Conservation (phyloP, 352 stramenopile species). For the Pythium pyrilobum region DNA sequence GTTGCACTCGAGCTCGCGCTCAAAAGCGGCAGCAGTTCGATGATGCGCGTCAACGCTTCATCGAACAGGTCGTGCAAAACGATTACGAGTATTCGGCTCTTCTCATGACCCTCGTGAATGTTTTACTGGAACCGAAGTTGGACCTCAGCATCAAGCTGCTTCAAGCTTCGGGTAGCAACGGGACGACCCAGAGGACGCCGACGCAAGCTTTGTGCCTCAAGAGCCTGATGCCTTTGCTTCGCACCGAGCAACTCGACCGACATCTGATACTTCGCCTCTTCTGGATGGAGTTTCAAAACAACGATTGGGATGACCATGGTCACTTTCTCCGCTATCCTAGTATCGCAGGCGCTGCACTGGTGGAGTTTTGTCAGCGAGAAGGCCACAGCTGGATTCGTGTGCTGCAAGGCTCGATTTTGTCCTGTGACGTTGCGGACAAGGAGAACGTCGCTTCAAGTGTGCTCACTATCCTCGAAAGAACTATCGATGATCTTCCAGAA, state of each 20-base stretch:
- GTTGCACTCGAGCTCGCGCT: slow-evolving; percentile 32
- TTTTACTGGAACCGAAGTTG: slow-evolving; percentile 17
- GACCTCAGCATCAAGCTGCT: not conserved
- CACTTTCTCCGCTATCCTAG: slow-evolving; percentile 29
- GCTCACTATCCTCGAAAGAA: not conserved
- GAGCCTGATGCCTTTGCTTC: slow-evolving; percentile 42
- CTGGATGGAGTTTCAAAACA: slow-evolving; percentile 21
- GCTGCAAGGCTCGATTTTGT: no score
- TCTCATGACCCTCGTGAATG: slow-evolving; percentile 35
- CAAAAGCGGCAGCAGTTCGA: slow-evolving; percentile 38
- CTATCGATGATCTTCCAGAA: not conserved
- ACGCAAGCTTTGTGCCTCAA: slow-evolving; percentile 26
- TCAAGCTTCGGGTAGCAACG: not conserved
- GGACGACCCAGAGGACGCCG: not conserved
- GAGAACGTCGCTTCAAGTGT: not conserved
- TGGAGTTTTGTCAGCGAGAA: no score
- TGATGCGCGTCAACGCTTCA: slow-evolving; percentile 26
- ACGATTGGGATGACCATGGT: not conserved
- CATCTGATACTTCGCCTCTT: slow-evolving; percentile 49
- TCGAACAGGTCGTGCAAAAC: slow-evolving; percentile 56
- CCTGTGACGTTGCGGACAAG: no score
- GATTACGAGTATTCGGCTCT: slow-evolving; percentile 69
- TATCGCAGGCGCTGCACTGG: slow-evolving; percentile 24
- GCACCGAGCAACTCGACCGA: slow-evolving; percentile 39
- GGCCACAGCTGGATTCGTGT: no score